These are phyloP conservation scores for Coleophoma eucalyptorum DNA, from an alignment of 2,329 filamentous ascomycete species.

Conservation along the genomic window DNA sequence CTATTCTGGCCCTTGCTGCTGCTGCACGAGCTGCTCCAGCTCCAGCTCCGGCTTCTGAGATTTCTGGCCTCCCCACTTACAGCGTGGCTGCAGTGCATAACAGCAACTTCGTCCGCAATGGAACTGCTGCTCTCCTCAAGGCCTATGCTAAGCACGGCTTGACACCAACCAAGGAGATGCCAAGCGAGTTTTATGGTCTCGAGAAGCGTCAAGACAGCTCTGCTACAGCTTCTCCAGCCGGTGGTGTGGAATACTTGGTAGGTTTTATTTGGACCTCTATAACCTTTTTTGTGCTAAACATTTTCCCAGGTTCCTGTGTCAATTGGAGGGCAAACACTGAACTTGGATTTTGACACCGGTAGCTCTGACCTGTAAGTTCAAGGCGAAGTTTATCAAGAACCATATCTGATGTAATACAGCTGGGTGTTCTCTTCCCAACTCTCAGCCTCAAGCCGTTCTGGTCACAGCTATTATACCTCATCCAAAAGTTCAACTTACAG, in stretches of 20 bases:
- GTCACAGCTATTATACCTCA: conserved; percentile 18
- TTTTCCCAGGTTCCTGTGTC: conserved; percentile 8
- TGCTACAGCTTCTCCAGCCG: conserved; percentile 12
- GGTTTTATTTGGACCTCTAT: too few species aligned
- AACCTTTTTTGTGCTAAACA: too few species aligned
- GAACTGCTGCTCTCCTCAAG: conserved; percentile 25
- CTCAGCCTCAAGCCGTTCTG: conserved; percentile 7
- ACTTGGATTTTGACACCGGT: conserved; percentile 27
- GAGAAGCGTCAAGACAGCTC: conserved; percentile 25
- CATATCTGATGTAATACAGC: conserved; percentile 5
- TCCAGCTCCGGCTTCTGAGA: conserved; percentile 8
- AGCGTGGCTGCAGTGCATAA: conserved; percentile 23
- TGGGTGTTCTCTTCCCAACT: conserved; percentile 27
- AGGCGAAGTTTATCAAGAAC: neutral
- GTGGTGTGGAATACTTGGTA: conserved; percentile 21
- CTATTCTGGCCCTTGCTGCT: conserved; percentile 16
- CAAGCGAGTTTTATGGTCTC: conserved; percentile 15
- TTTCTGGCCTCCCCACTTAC: conserved; percentile 4
- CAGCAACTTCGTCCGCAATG: conserved; percentile 22
- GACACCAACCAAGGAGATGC: conserved; percentile 19
- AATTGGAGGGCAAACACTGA: conserved; percentile 23
- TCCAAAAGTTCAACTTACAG: conserved; percentile 20
- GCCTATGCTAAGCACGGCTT: conserved; percentile 26
- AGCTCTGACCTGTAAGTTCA: conserved; percentile 25
- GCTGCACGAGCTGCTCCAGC: conserved; percentile 16